Conservation (phyloP, 495 filamentous ascomycete species). For the Chaetomium fimeti region DNA sequence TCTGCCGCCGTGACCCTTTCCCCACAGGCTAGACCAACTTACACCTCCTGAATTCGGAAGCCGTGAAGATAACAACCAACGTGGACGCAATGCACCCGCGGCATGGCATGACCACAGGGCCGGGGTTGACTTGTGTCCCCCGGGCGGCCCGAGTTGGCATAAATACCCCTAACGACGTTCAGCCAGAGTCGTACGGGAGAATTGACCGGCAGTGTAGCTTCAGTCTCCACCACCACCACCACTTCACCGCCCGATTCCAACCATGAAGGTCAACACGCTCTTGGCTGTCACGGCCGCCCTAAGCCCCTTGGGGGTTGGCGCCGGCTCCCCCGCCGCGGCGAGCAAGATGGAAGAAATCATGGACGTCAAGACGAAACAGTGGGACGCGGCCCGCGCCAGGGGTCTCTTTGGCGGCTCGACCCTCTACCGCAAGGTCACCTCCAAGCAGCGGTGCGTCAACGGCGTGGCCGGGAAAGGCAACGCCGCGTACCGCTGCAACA, state of each 20-base stretch:
- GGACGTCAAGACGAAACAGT: slow-evolving; percentile 20
- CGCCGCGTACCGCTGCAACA: slow-evolving; percentile 52
- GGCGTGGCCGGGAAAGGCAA: slow-evolving; percentile 44
- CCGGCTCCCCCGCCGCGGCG: slow-evolving; percentile 3
- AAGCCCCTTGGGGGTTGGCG: slow-evolving; percentile 24
- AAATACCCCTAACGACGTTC: not conserved
- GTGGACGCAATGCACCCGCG: not conserved
- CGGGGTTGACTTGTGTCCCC: not conserved
- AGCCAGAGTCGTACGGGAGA: not conserved
- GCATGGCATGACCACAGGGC: not conserved
- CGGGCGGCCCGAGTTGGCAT: not conserved
- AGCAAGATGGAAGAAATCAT: slow-evolving; percentile 25
- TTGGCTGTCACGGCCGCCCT: slow-evolving; percentile 22
- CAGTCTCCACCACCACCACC: not conserved
- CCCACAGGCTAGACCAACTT: not conserved
- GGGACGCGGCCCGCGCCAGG: slow-evolving; percentile 5
- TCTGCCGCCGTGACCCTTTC: slow-evolving; percentile 3
- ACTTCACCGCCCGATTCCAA: not conserved
- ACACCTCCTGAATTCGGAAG: slow-evolving; percentile 3
- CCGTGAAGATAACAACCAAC: not conserved
- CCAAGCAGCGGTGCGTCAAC: slow-evolving; percentile 40
- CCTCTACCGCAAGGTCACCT: slow-evolving; percentile 37
- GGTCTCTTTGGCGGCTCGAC: slow-evolving; percentile 36
- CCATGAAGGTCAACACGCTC: slow-evolving; percentile 22
- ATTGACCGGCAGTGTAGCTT: not conserved